phyloP scores from a whole-genome alignment of 371 early-diverging fungal species.

The Mortierella sp. region DNA sequence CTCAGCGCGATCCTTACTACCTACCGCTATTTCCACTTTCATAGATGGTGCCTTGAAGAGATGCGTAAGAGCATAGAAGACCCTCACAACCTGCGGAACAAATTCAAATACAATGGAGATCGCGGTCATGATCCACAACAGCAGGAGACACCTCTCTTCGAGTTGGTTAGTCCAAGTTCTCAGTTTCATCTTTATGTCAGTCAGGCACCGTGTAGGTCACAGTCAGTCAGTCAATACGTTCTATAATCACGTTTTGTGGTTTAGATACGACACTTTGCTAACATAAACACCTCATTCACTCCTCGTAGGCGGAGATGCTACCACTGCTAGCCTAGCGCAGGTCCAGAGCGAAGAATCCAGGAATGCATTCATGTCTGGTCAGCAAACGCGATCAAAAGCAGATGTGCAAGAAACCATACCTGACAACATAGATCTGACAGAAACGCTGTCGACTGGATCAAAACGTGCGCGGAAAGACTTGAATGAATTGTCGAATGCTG shows the following conservation, averaged over 20 bases:
- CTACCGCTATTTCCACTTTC: neutral
- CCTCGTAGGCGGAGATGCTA: slow-evolving; percentile 82
- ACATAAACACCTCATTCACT: neutral
- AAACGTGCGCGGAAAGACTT: slow-evolving; percentile 19
- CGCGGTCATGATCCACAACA: too few species aligned
- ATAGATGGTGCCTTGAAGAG: slow-evolving; percentile 46
- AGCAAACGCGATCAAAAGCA: neutral
- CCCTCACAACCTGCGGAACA: slow-evolving; percentile 8
- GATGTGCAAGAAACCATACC: neutral
- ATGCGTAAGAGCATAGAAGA: slow-evolving; percentile 25
- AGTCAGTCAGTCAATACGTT: neutral
- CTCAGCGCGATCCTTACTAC: neutral
- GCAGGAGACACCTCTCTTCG: slow-evolving; percentile 16
- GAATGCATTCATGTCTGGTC: slow-evolving; percentile 28
- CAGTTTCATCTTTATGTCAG: slow-evolving; percentile 83
- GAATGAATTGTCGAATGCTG: neutral
- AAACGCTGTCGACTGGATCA: neutral
- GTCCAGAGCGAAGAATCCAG: slow-evolving; percentile 66
- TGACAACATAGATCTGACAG: neutral
- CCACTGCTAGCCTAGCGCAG: slow-evolving; percentile 73
- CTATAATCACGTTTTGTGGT: too few species aligned
- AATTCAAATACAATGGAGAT: slow-evolving; percentile 25
- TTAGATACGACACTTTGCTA: neutral
- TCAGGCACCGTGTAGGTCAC: slow-evolving; percentile 78
- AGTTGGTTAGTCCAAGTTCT: slow-evolving; percentile 28